These are phyloP conservation scores for Xerocomellus intermedius DNA, from an alignment of 768 basidiomycete genomes.

Conservation along the genomic window DNA sequence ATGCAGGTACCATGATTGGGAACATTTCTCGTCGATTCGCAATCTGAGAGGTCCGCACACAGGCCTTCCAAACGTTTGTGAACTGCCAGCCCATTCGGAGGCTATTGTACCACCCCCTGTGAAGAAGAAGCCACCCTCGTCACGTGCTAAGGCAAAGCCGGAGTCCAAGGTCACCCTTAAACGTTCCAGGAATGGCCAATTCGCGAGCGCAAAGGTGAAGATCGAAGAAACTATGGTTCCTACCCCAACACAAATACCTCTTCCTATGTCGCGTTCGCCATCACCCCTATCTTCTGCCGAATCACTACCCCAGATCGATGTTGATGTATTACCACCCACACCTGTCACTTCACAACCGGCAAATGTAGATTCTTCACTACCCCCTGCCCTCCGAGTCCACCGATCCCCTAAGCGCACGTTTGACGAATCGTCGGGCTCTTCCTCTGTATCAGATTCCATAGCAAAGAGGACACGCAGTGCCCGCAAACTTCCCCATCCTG, in stretches of 20 bases:
- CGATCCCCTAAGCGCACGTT: conserved; percentile 60
- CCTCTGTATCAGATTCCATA: conserved; percentile 33
- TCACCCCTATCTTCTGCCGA: conserved; percentile 32
- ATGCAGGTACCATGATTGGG: conserved; percentile 85
- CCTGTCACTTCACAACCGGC: conserved; percentile 21
- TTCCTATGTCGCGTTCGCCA: conserved; percentile 39
- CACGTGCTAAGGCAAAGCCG: conserved; percentile 29
- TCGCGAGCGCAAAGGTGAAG: conserved; percentile 22
- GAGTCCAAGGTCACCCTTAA: conserved; percentile 17
- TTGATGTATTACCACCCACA: conserved; percentile 29
- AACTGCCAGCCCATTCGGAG: conserved; percentile 39
- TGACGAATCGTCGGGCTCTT: conserved; percentile 53
- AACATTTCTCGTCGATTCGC: conserved; percentile 92
- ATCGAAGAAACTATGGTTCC: conserved; percentile 19
- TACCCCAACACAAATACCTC: conserved; percentile 35
- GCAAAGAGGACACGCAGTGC: conserved; percentile 37
- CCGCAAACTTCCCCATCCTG: conserved; percentile 23
- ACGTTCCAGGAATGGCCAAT: conserved; percentile 25
- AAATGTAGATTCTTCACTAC: conserved; percentile 8
- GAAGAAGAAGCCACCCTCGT: conserved; percentile 36
- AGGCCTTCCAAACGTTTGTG: conserved; percentile 65
- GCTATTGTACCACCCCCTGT: conserved; percentile 31
- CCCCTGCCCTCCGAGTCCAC: conserved; percentile 34
- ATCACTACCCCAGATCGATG: conserved; percentile 25
- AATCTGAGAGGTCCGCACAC: conserved; percentile 82